Evolutionary conservation across 345 rosid species (phyloP).

Genomic region (Viola odorata): DNA sequence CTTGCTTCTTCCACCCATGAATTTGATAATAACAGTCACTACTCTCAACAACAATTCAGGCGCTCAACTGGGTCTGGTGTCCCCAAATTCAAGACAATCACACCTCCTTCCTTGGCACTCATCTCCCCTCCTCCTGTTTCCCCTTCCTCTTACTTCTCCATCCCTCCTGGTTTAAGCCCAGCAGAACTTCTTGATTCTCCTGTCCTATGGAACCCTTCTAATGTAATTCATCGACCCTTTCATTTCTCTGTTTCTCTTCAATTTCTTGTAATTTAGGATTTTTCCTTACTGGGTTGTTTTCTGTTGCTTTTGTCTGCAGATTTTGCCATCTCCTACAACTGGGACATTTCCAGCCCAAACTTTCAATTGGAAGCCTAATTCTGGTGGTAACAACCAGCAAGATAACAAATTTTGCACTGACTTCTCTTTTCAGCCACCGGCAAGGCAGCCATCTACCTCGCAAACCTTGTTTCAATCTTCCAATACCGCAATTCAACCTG

Average conservation of each 20-base stretch:
- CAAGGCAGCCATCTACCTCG: slow-evolving; percentile 21
- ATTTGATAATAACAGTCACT: background rate
- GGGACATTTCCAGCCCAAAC: slow-evolving; percentile 55
- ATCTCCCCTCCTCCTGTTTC: slow-evolving; percentile 66
- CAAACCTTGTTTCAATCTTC: slow-evolving; percentile 30
- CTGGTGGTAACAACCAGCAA: slow-evolving; percentile 18
- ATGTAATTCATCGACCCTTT: slow-evolving; percentile 36
- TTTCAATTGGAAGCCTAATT: slow-evolving; percentile 44
- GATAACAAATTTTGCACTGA: slow-evolving; percentile 38
- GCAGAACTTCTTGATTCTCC: slow-evolving; percentile 79
- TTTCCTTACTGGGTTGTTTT: slow-evolving; percentile 6
- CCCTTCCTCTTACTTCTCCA: slow-evolving; percentile 70
- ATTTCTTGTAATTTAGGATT: background rate
- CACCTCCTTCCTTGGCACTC: slow-evolving; percentile 66
- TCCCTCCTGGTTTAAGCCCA: slow-evolving; percentile 73
- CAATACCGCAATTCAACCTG: slow-evolving; percentile 22
- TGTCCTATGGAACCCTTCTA: slow-evolving; percentile 57
- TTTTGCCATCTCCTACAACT: slow-evolving; percentile 86
- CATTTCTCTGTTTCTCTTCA: background rate
- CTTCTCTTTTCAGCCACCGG: slow-evolving; percentile 59
- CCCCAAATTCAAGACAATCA: slow-evolving; percentile 77
- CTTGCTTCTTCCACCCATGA: slow-evolving; percentile 37
- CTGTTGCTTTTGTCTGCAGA: slow-evolving; percentile 32
- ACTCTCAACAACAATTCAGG: background rate
- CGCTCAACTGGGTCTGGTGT: slow-evolving; percentile 50